Percentiles rank a stretch among this genome's conserved stretches.
These are phyloP conservation scores for Wickerhamiella slavikovae DNA, from an alignment of 805 yeast genomes.

Conservation along the genomic window DNA sequence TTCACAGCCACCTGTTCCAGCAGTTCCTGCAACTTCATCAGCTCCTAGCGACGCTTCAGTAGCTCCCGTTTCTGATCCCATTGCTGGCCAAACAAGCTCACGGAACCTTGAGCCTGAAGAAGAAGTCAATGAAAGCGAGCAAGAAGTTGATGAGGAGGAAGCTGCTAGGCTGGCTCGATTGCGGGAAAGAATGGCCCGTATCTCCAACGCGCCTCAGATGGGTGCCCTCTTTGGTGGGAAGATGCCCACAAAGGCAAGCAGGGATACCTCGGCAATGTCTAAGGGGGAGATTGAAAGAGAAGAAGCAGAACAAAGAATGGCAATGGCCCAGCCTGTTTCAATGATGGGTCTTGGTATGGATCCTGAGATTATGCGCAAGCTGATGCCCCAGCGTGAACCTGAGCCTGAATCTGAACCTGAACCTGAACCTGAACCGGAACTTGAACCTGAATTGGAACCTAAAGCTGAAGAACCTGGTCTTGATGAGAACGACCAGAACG, in stretches of 20 bases:
- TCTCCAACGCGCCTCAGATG: conserved; percentile 63
- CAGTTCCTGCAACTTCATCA: too few relatives aligned
- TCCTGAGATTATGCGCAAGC: neutral
- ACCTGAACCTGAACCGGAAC: neutral
- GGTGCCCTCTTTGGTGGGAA: conserved; percentile 12
- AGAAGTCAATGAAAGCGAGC: neutral
- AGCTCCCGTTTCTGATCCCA: too few relatives aligned
- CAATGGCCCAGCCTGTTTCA: conserved; percentile 2
- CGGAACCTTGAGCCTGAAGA: too few relatives aligned
- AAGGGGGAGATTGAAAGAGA: conserved; percentile 7
- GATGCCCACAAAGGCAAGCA: conserved; percentile 4
- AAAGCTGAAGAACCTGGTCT: too few relatives aligned
- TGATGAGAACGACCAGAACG: too few relatives aligned
- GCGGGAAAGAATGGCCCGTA: conserved; percentile 88
- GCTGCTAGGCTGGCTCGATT: conserved; percentile 52
- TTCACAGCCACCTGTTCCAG: too few relatives aligned
- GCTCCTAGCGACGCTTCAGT: too few relatives aligned
- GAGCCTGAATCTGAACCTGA: neutral
- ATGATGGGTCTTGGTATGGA: conserved; percentile 1
- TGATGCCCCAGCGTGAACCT: neutral
- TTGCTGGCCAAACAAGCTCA: too few relatives aligned
- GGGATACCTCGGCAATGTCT: conserved; percentile 8
- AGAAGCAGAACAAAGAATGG: conserved; percentile 4
- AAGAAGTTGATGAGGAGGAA: conserved; percentile 25
- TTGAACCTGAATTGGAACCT: too few relatives aligned